Conservation (phyloP, 768 basidiomycete species). For the Amanita subjunquillea region DNA sequence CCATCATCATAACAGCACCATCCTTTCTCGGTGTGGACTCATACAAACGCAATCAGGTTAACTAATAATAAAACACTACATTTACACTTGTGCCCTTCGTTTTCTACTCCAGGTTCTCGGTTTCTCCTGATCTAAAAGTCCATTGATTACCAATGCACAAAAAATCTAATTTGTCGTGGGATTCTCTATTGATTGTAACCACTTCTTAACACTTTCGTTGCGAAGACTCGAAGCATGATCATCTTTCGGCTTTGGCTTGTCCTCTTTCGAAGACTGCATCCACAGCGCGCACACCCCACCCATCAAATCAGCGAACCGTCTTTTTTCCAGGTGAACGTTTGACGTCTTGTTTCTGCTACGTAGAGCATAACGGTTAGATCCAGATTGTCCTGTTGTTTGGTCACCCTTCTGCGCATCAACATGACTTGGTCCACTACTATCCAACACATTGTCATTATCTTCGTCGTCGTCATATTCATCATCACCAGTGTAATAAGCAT, state of each 20-base stretch:
- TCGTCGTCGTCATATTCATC: too few species aligned
- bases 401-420: slow-evolving; percentile 3
- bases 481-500: too few species aligned
- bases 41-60: too few species aligned
- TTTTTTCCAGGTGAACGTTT: background rate
- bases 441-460: background rate
- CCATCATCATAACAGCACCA: too few species aligned
- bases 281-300: slow-evolving; percentile 4
- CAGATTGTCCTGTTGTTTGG: slow-evolving; percentile 1
- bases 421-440: background rate
- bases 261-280: background rate
- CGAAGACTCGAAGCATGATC: slow-evolving; percentile 3
- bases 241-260: slow-evolving; percentile 1
- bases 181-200: background rate
- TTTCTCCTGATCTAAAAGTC: background rate
- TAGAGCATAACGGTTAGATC: background rate
- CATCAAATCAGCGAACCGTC: slow-evolving; percentile 1
- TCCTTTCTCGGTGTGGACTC: too few species aligned
- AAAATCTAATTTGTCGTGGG: background rate
- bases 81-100: background rate
- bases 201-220: background rate
- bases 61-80: background rate
- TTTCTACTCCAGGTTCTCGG: background rate
- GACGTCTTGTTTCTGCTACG: background rate
- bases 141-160: background rate